Conservation (phyloP, 2,329 filamentous ascomycete species). For the Trichoderma pleuroti region DNA sequence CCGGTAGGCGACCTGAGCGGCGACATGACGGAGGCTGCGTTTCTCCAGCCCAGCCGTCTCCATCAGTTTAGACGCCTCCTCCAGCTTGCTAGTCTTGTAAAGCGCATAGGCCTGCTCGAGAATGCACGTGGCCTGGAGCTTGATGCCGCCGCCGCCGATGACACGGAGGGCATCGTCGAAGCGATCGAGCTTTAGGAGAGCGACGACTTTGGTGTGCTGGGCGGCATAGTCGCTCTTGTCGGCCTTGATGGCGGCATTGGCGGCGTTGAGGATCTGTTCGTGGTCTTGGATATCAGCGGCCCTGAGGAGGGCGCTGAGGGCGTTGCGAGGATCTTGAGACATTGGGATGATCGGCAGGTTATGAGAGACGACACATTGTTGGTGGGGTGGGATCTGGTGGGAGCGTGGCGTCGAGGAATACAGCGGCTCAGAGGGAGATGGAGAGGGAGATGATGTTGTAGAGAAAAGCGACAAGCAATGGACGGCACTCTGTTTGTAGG, state of each 20-base stretch:
- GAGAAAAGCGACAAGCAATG: not conserved
- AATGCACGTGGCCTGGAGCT: constrained; percentile 56
- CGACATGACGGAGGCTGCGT: constrained; percentile 49
- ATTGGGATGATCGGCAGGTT: constrained; percentile 27
- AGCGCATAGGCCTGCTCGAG: constrained; percentile 79
- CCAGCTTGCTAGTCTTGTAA: constrained; percentile 71
- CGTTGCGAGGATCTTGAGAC: constrained; percentile 46
- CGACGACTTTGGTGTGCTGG: constrained; percentile 67
- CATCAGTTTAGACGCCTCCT: constrained; percentile 55
- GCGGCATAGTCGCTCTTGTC: constrained; percentile 58
- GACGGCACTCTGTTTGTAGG: not conserved
- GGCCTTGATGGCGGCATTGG: constrained; percentile 59
- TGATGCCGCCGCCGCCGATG: constrained; percentile 60
- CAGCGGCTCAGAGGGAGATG: not conserved
- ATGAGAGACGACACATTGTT: constrained; percentile 17
- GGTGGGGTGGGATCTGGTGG: constrained; percentile 12
- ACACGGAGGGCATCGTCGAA: constrained; percentile 72
- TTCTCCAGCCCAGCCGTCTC: constrained; percentile 31
- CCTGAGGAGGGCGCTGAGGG: constrained; percentile 53
- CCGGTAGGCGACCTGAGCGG: constrained; percentile 69
- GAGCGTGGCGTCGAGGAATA: not conserved
- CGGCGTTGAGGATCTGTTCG: constrained; percentile 65
- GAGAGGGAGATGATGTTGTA: not conserved
- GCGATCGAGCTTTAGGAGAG: constrained; percentile 76
- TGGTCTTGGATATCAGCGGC: constrained; percentile 63